phyloP scores from a whole-genome alignment of 2,329 filamentous ascomycete species.

The Blastomyces percursus region DNA sequence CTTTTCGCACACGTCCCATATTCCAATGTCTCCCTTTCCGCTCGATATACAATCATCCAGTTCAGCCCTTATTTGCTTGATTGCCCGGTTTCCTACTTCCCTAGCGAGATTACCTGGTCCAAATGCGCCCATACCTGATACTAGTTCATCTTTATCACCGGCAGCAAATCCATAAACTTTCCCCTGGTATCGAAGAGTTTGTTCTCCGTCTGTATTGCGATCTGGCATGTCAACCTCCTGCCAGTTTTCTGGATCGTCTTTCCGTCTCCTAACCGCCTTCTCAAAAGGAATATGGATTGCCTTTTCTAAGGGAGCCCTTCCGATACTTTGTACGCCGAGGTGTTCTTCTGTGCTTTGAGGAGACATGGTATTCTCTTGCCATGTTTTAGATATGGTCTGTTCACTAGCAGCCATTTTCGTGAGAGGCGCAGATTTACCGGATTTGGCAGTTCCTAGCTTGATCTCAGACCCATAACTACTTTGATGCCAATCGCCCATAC shows the following conservation, averaged over 20 bases:
- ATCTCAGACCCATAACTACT: not conserved
- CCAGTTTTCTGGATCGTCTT: not conserved
- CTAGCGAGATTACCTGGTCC: slow-evolving; percentile 4
- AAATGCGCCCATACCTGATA: not conserved
- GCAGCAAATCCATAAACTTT: not conserved
- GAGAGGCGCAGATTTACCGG: not conserved
- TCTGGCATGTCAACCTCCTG: not conserved
- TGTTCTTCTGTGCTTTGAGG: not conserved
- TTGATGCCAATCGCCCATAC: not conserved
- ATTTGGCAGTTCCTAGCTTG: not conserved
- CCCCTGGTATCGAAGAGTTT: not conserved
- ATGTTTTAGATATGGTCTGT: not conserved
- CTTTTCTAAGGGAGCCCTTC: not conserved
- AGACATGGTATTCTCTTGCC: not conserved
- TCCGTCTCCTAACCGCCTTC: not conserved
- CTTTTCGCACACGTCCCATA: slow-evolving; percentile 32
- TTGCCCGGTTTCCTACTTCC: slow-evolving; percentile 23
- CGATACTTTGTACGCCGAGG: not conserved
- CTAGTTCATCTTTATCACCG: not conserved
- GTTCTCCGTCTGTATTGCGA: not conserved
- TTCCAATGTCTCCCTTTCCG: slow-evolving; percentile 24
- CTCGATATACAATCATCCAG: slow-evolving; percentile 21
- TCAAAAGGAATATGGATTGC: slow-evolving; percentile 1
- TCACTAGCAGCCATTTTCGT: not conserved
- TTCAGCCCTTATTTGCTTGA: slow-evolving; percentile 22